Conservation (phyloP, 2,329 filamentous ascomycete species). For the Penicillium sp. region DNA sequence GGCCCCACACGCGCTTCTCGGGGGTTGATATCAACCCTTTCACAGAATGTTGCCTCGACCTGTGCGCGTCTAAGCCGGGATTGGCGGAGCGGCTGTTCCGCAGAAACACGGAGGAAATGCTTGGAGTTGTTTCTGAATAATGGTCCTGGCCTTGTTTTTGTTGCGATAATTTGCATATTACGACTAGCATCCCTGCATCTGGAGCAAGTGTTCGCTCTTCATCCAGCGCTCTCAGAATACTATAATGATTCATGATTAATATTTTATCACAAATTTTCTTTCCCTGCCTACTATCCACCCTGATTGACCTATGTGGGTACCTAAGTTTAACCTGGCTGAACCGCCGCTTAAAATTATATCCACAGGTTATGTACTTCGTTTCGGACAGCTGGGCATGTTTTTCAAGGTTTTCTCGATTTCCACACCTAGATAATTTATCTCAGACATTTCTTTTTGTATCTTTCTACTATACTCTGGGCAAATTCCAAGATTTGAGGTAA, state of each 20-base stretch:
- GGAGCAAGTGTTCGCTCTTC: background rate
- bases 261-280: background rate
- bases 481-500: too few relatives aligned
- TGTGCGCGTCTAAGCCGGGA: constrained; percentile 51
- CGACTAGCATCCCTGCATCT: constrained; percentile 13
- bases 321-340: too few relatives aligned
- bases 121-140: constrained; percentile 32
- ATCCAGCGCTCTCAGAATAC: background rate
- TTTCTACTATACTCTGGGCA: too few relatives aligned
- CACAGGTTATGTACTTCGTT: too few relatives aligned
- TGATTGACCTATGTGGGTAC: too few relatives aligned
- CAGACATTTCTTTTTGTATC: too few relatives aligned
- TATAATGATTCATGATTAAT: background rate
- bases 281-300: too few relatives aligned
- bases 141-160: background rate
- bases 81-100: constrained; percentile 56
- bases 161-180: background rate
- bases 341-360: too few relatives aligned
- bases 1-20: constrained; percentile 66
- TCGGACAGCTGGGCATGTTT: too few relatives aligned
- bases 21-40: constrained; percentile 59
- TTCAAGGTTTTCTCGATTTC: too few relatives aligned
- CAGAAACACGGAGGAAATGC: constrained; percentile 58
- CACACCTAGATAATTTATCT: too few relatives aligned
- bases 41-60: constrained; percentile 55